Evolutionary conservation across 2,329 filamentous ascomycete genomes (phyloP).

Genomic region (Fusarium pilosicola): DNA sequence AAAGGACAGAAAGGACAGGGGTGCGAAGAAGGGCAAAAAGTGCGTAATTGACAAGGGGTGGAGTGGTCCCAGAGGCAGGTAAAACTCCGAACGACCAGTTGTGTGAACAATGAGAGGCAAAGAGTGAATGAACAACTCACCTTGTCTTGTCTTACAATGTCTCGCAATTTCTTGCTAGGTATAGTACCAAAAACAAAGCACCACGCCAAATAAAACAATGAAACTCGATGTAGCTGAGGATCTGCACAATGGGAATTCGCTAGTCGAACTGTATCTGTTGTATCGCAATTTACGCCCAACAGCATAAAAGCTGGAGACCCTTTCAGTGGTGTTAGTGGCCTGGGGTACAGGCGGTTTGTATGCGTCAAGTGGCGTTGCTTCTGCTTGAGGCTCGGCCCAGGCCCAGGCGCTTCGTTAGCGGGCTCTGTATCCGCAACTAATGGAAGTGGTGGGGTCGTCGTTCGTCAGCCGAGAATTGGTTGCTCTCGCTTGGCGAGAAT

Average conservation of each 20-base stretch:
- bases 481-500: slow-evolving; percentile 4
- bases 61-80: slow-evolving; percentile 23
- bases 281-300: slow-evolving; percentile 17
- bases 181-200: slow-evolving; percentile 3
- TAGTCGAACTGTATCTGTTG: not conserved
- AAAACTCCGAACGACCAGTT: not conserved
- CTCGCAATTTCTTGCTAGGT: not conserved
- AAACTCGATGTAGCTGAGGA: slow-evolving; percentile 17
- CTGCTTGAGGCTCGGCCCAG: slow-evolving; percentile 27
- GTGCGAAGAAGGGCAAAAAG: slow-evolving; percentile 2
- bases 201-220: not conserved
- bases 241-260: slow-evolving; percentile 16
- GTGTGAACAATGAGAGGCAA: not conserved
- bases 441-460: not conserved
- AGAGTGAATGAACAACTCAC: slow-evolving; percentile 1
- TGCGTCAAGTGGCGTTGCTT: slow-evolving; percentile 13
- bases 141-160: not conserved
- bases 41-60: slow-evolving; percentile 25
- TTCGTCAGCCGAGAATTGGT: slow-evolving; percentile 6
- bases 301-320: not conserved
- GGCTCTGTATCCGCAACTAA: not conserved
- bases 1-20: slow-evolving; percentile 5
- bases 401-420: not conserved
- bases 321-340: not conserved
- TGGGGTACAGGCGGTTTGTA: slow-evolving; percentile 13